Base-by-base conservation (phyloP, 306 rosid species). In the Trifolium fragiferum region DNA sequence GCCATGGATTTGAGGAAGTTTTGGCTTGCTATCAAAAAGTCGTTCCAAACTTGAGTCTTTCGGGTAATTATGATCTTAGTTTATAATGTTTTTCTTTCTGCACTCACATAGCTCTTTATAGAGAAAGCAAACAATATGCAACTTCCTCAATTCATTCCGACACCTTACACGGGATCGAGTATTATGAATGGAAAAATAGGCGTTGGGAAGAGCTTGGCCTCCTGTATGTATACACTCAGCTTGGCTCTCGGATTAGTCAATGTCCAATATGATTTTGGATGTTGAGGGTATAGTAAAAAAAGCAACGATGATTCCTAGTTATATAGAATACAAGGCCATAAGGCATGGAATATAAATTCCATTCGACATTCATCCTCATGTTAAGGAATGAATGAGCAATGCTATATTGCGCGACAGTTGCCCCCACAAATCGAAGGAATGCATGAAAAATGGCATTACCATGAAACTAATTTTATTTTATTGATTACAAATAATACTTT, bases 1-100 rank as follows among this genome's bases (percentile, higher is more conserved):
- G 98, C 87, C 89, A 86, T 78, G 96, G 96, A 15, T 92, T 90
- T 57, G 94, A 90, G 74, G 96, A 92, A 76, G 98, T 90, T 49
- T 63, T 92, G 73, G 74, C 86, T 65, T 92, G 98, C 83, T 92
- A 92, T 80, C 83, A 51, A 76, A 84, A 72, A 54, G 58, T 87
- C 13, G 90, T 87, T 78, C 92, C 98, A 11, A 78, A 81, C 77
- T 76, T 89, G 78, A 83, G 46, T 62, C 89, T 92, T 35, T 79
- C 96, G 70, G 94, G 98, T 92, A 74, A 72, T 63, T 78, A 32
- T 63, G 33, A 37, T 79, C 66, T 35, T 21, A 63, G 33, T 69
- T 43, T 20, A 46, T 21, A 10, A 21, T 62, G 27, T 41, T 61
- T 37, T 43, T 74, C 64, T 70, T 76, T 27, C 38, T 66, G 60